These are phyloP conservation scores for Mrakia frigida DNA, from an alignment of 768 basidiomycete genomes.

Conservation along the genomic window DNA sequence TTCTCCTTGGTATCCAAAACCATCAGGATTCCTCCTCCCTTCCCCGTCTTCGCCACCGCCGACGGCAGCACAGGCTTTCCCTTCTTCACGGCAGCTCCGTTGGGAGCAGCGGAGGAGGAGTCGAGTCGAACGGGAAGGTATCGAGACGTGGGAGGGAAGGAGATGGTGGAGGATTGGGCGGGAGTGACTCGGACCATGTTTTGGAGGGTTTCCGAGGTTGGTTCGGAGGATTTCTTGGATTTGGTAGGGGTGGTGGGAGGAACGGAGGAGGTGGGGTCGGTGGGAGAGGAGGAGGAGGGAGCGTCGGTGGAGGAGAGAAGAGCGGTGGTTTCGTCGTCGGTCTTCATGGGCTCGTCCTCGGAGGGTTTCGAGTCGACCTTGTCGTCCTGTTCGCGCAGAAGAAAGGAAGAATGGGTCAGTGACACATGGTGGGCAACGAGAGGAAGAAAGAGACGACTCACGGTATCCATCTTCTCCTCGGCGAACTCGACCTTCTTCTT, in stretches of 20 bases:
- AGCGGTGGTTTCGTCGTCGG: conserved; percentile 45
- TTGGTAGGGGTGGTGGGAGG: conserved; percentile 26
- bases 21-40: conserved; percentile 78
- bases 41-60: conserved; percentile 41
- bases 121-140: conserved; percentile 87
- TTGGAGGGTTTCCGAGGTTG: conserved; percentile 63
- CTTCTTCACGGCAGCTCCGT: conserved; percentile 32
- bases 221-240: conserved; percentile 57
- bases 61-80: not conserved
- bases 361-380: conserved; percentile 54
- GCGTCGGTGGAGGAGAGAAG: conserved; percentile 27
- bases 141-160: conserved; percentile 69
- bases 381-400: conserved; percentile 50
- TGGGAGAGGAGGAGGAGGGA: conserved; percentile 34
- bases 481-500: conserved; percentile 63
- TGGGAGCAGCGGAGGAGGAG: conserved; percentile 34
- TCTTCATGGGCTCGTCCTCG: conserved; percentile 67
- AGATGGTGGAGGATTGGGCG: conserved; percentile 74
- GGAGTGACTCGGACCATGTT: conserved; percentile 94
- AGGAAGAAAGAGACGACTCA: conserved; percentile 46
- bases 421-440: no score
- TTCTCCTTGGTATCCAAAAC: conserved; percentile 60
- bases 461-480: conserved; percentile 74
- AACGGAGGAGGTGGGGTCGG: conserved; percentile 5
- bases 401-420: not conserved